These are phyloP conservation scores for Vitis vinifera DNA, from an alignment of 164 flowering plant genomes.

Conservation along the genomic window DNA sequence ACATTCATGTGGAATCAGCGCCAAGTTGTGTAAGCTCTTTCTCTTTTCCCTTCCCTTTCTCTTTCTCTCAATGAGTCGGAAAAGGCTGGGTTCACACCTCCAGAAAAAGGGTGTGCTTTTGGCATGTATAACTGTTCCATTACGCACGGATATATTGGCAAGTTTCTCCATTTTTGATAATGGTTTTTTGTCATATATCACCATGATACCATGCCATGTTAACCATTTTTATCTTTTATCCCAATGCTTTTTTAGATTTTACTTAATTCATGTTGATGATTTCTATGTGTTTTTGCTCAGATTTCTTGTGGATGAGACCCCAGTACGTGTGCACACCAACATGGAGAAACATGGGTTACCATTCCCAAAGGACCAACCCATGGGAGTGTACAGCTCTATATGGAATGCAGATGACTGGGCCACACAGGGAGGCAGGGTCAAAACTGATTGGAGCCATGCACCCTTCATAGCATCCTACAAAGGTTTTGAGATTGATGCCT, in stretches of 20 bases:
- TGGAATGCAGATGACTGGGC: constrained; percentile 99
- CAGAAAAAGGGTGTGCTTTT: too few species aligned
- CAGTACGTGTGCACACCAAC: constrained; percentile 74
- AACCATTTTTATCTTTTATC: too few species aligned
- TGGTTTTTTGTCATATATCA: too few species aligned
- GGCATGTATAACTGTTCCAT: too few species aligned
- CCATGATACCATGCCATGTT: too few species aligned
- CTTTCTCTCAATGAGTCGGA: neutral
- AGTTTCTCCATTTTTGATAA: too few species aligned
- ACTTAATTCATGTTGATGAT: too few species aligned
- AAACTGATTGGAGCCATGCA: constrained; percentile 90
- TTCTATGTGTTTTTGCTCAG: constrained; percentile 24
- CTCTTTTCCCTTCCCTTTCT: neutral
- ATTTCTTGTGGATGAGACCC: constrained; percentile 89
- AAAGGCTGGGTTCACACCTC: too few species aligned
- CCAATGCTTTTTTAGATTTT: too few species aligned
- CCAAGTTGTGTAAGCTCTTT: constrained; percentile 73
- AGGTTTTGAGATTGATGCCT: constrained; percentile 73
- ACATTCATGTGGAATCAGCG: constrained; percentile 75
- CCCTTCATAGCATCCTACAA: constrained; percentile 80
- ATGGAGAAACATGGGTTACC: constrained; percentile 71
- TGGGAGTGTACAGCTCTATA: constrained; percentile 97
- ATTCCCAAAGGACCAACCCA: constrained; percentile 85
- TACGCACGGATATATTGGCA: too few species aligned
- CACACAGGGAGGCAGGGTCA: constrained; percentile 89